Base-by-base conservation (phyloP, 176 grass and related monocot genomes). In the Avena eriantha region DNA sequence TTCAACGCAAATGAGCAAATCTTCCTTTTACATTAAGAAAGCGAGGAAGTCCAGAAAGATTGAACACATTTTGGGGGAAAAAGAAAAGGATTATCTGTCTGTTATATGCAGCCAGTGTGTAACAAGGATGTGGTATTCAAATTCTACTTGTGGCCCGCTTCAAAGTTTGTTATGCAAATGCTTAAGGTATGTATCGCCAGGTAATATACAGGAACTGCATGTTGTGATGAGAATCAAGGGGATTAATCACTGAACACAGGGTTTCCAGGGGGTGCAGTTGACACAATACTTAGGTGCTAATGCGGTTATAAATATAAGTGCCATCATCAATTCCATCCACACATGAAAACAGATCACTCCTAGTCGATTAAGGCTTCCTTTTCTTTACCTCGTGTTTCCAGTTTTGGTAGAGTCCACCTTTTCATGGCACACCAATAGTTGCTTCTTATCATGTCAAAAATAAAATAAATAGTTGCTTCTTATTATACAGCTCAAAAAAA, bases 1-100 rank as follows among this genome's bases (percentile, higher is more conserved):
- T 41, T 82, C 31, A 68, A 68, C 10, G 14, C 23, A 5, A 53
- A 76, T 31, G 17, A 57, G 19, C 50, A 88, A 88, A 86, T 78
- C 49, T 29, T 90, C n/a, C 2, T 45, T 21, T n/a, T n/a, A 47
- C 12, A 84, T 34, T 67, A 8, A 61, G 68, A 74, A 78, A 39
- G 8, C 16, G 58, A 67, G 21, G 31, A 39, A 41, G 17, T 56
- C 18, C 12, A 16, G 56, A 73, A 64, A 1, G 24, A 73, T 22
- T 12, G 19, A 63, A 71, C 8, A 63, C 4, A 65, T 64, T 56
- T 55, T 31, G 8, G 24, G 8, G 23, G 24, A 8, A 58, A 58
- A n/a, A 71, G 45, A 31, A 66, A 78, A 12, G 3, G 12, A 82
- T 26, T 49, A 3, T 35, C 9, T 36, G 65, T 79, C 39, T 35